Base-by-base conservation (phyloP, 106 monocot species). In the Gastrodia elata region DNA sequence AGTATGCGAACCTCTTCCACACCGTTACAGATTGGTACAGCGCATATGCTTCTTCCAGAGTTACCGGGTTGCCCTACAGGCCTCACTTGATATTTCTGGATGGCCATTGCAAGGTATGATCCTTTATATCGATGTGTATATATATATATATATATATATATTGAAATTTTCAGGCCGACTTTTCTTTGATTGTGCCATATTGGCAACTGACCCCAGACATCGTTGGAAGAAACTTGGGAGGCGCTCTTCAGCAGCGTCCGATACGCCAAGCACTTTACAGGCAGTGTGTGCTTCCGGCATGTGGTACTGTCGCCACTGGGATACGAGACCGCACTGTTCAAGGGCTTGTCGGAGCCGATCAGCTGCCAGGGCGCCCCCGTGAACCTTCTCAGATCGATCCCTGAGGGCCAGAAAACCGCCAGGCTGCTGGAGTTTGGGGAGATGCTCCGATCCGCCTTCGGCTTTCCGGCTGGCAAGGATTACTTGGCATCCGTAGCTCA, bases 11-110 rank as follows among this genome's bases (percentile, higher is more conserved):
- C 73, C 77, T 98, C 58, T 98, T 98, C 77, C 98, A 98, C 75
- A 98, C 98, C 13, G 83, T 91, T 67, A 98, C 98, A 6, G 98
- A 98, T 80, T 98, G 98, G 98, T 93, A 93, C 52, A 93, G 88
- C 79, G 98, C 98, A 52, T 98, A 98, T 84, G 91, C 78, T 65
- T 83, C 86, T 80, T 88, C 98, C 25, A 84, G 91, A 74, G 84
- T 98, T 78, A 80, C 93, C 25, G 73, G 77, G 48, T 79, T 91
- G 78, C 70, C 86, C 55, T 27, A 20, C 34, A 79, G 93, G 6
- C 98, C 98, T 48, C 80, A 91, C 75, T 28, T 98, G 71, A 68
- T 98, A 64, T 98, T 98, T 78, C 76, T 98, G 14, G 98, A 98
- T 82, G 98, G 98, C 15, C 98, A 98, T 82, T 98, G 93, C 86